Conservation (phyloP, 1,139 yeast species). For the Protomyces arabidopsidicola region DNA sequence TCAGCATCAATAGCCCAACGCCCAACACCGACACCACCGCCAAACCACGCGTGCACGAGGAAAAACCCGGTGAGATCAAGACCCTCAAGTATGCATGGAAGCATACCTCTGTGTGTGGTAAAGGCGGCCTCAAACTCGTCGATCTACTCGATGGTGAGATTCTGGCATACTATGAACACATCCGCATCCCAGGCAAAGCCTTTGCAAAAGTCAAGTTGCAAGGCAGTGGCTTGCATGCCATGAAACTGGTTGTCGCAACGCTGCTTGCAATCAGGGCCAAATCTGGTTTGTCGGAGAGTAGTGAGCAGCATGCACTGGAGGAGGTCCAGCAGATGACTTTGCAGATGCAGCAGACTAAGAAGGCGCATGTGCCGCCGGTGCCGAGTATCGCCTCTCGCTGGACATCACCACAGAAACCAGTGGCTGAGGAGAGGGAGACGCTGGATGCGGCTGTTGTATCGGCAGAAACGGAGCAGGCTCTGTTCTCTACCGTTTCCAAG, state of each 20-base stretch:
- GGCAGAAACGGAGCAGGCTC: not conserved
- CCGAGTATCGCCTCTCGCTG: not conserved
- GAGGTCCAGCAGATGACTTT: not conserved
- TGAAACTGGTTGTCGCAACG: slow-evolving; percentile 16
- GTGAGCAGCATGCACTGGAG: not conserved
- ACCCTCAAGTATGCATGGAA: slow-evolving; percentile 20
- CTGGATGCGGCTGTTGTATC: not conserved
- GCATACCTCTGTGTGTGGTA: slow-evolving; percentile 17
- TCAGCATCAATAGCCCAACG: not conserved
- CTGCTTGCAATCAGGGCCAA: not conserved
- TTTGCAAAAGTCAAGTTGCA: slow-evolving; percentile 18
- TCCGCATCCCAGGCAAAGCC: not conserved
- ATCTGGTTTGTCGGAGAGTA: not conserved
- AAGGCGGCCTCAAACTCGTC: slow-evolving; percentile 22
- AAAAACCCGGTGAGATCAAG: not conserved
- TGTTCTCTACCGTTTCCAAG: not conserved
- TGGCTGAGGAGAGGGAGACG: not conserved
- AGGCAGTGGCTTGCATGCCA: slow-evolving; percentile 8
- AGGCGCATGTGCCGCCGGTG: not conserved
- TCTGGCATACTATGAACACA: slow-evolving; percentile 14
- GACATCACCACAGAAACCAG: not conserved
- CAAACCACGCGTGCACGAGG: not conserved
- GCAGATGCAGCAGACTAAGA: not conserved
- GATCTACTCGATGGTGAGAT: slow-evolving; percentile 20
- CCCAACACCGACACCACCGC: not conserved